Evolutionary conservation across 1,139 yeast genomes (phyloP), one percentile per base, ranked within the genome.

Genomic region (Saccharomyces hybrid): DNA sequence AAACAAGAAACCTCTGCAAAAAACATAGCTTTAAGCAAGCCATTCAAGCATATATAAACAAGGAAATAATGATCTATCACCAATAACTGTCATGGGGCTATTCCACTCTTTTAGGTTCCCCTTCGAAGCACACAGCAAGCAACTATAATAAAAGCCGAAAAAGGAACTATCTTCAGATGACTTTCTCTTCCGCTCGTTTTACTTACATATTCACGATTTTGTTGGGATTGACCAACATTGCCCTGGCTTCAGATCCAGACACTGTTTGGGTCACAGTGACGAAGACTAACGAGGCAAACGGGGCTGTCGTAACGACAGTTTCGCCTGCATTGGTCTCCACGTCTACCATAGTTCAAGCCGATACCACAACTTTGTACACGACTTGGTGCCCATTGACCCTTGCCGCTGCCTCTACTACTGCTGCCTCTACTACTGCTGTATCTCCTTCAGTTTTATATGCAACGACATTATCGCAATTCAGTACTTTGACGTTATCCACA

Each of bases 401-500:
- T 5, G 11, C 44, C 26, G 6, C 23, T 19, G 23, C 23, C 4
- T 19, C 23, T 19, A 19, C 23, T 19, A 19, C 23, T 3, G 23
- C 44, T 16, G 1, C 44, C 2, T 16, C 25, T 38, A 11, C 44
- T 8, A 16, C 13, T 8, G 25, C 25, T 3, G 25, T 3, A 16
- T 16, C 44, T 11, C 26, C 44, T 38, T 38, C 44, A 16, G 13
- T 38, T 8, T 38, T 13, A 2, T 38, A 38, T 19, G 44, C 44
- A 4, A 11, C 44, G 3, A 38, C 44, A 6, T 38, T 38, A 38
- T 38, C 44, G 7, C 9, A 8, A 2, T 38, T 38, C 13, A 38
- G 44, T 38, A 38, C 44, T 3, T 38, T 38, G 25, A 38, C 44
- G n/a, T 11, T 38, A 56, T 91, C 98, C 47, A 91, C 98, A 2